A percentile compares a stretch with the other conserved stretches of the same genome.
phyloP scores from a whole-genome alignment of 352 stramenopile species.

The Phytopythium mirpurense region DNA sequence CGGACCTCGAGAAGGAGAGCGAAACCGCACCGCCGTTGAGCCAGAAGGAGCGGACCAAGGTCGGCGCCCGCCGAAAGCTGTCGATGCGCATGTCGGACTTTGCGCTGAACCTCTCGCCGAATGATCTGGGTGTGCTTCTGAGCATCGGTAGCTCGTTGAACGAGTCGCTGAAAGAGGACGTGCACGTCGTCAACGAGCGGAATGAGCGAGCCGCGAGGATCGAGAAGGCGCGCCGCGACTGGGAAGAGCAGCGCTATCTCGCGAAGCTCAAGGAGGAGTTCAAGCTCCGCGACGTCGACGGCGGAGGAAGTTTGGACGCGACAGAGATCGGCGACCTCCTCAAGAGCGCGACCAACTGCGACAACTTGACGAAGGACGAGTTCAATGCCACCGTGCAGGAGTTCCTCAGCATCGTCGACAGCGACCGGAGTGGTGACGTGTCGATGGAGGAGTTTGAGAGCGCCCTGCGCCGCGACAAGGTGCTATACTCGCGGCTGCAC shows the following conservation, averaged over 20 bases:
- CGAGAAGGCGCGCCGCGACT: constrained; percentile 31
- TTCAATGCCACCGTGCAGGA: constrained; percentile 72
- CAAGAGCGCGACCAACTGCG: constrained; percentile 56
- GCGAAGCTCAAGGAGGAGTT: constrained; percentile 74
- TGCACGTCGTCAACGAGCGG: constrained; percentile 50
- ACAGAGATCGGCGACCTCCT: constrained; percentile 61
- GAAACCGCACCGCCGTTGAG: constrained; percentile 17
- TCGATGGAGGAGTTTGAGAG: constrained; percentile 81
- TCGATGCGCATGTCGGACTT: constrained; percentile 84
- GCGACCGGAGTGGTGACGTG: constrained; percentile 75
- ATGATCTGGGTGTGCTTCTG: constrained; percentile 75
- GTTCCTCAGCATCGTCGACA: constrained; percentile 76
- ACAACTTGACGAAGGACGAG: constrained; percentile 70
- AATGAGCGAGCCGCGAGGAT: constrained; percentile 41
- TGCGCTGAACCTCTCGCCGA: constrained; percentile 73
- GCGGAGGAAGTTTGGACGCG: constrained; percentile 65
- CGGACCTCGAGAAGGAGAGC: constrained; percentile 31
- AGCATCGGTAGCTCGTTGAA: constrained; percentile 64
- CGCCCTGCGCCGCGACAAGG: constrained; percentile 61
- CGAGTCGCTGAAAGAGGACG: constrained; percentile 68
- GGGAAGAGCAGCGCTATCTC: constrained; percentile 69
- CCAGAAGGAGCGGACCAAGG: constrained; percentile 40
- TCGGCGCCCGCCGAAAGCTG: constrained; percentile 53
- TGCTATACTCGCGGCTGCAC: constrained; percentile 65
- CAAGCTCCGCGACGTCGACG: constrained; percentile 61